These are phyloP conservation scores for Groenewaldozyma sp. DNA, from an alignment of 1,139 yeast genomes.

Conservation along the genomic window DNA sequence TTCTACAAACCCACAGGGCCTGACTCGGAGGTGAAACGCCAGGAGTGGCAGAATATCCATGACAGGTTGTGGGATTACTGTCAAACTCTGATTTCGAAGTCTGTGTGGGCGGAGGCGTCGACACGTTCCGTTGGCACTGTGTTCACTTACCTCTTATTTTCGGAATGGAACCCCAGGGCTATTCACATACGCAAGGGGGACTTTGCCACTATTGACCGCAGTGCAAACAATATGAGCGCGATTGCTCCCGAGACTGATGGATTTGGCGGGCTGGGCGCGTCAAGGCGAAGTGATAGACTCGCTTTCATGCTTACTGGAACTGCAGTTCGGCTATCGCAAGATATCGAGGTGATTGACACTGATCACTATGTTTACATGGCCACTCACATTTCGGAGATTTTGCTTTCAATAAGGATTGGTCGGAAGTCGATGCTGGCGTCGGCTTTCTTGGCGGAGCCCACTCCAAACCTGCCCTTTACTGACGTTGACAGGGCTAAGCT, in stretches of 20 bases:
- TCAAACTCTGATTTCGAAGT: slow-evolving; percentile 70
- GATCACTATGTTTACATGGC: slow-evolving; percentile 71
- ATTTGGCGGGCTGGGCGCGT: slow-evolving; percentile 71
- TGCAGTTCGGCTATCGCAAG: slow-evolving; percentile 79
- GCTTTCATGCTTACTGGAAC: slow-evolving; percentile 91
- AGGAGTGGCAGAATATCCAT: slow-evolving; percentile 32
- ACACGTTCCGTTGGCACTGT: slow-evolving; percentile 83
- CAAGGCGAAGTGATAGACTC: slow-evolving; percentile 81
- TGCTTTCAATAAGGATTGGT: slow-evolving; percentile 31
- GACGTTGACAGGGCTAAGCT: slow-evolving; percentile 66
- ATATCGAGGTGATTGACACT: slow-evolving; percentile 69
- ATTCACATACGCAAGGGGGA: slow-evolving; percentile 86
- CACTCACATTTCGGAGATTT: slow-evolving; percentile 73
- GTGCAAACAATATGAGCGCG: slow-evolving; percentile 14
- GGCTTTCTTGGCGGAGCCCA: slow-evolving; percentile 24
- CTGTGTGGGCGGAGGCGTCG: slow-evolving; percentile 93
- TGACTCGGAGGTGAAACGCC: neutral
- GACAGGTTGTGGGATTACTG: slow-evolving; percentile 77
- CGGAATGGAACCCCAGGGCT: slow-evolving; percentile 94
- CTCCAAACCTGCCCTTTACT: slow-evolving; percentile 41
- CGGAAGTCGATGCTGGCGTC: slow-evolving; percentile 28
- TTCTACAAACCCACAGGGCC: slow-evolving; percentile 31
- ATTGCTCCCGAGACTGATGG: slow-evolving; percentile 43
- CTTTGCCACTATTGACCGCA: slow-evolving; percentile 23
- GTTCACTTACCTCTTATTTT: slow-evolving; percentile 72